Evolutionary conservation across 257 asterid genomes (phyloP).

Genomic region (Nicotiana attenuata): DNA sequence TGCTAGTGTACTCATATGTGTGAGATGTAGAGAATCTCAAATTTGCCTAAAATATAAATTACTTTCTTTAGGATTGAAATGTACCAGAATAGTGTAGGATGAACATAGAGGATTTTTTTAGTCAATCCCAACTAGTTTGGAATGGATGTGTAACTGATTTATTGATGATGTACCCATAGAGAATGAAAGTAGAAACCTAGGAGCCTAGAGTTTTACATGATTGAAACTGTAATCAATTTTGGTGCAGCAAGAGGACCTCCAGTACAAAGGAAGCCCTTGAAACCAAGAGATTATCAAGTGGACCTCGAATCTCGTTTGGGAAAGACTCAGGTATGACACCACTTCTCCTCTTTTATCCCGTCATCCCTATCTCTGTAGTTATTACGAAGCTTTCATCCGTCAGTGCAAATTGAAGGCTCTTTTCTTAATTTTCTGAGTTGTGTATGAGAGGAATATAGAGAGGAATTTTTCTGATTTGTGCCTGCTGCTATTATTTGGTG

Average conservation of each 20-base stretch:
- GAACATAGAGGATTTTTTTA: not conserved
- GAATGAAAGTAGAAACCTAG: not conserved
- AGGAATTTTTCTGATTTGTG: too few relatives aligned
- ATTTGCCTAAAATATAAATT: too few relatives aligned
- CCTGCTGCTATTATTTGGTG: too few relatives aligned
- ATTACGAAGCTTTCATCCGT: not conserved
- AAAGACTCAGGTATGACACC: slow-evolving; percentile 73
- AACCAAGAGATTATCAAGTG: slow-evolving; percentile 95
- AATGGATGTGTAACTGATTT: not conserved
- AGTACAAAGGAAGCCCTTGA: slow-evolving; percentile 91
- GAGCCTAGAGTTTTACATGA: not conserved
- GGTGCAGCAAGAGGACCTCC: slow-evolving; percentile 86
- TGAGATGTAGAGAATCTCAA: not conserved
- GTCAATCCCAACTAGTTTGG: not conserved
- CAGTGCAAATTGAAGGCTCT: not conserved
- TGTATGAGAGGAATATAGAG: not conserved
- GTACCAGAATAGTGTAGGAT: not conserved
- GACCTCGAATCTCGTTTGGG: slow-evolving; percentile 98
- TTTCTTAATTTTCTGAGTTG: not conserved
- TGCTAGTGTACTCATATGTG: not conserved
- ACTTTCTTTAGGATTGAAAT: not conserved
- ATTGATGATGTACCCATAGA: not conserved
- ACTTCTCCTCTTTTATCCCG: not conserved
- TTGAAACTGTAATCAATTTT: not conserved
- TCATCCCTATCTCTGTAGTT: not conserved